A percentile compares a stretch with the other conserved stretches of the same genome.
These are phyloP conservation scores for Saccharomycopsis sp. DNA, from an alignment of 805 yeast genomes.

Conservation along the genomic window DNA sequence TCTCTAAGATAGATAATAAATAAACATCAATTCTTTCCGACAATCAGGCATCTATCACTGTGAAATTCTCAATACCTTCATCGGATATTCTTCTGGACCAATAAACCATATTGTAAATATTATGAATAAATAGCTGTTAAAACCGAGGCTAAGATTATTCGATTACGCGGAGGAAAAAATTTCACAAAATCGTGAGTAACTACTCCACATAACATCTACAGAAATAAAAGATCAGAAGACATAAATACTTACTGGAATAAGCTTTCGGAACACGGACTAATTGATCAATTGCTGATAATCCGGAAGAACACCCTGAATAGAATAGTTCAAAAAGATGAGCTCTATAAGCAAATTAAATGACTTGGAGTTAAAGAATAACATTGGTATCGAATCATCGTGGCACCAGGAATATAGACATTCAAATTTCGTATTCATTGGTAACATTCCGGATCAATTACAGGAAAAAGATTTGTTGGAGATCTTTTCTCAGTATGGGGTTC, in stretches of 20 bases:
- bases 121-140: no score
- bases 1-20: no score
- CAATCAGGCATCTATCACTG: no score
- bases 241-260: background rate
- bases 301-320: background rate
- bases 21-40: no score
- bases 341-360: constrained; percentile 55
- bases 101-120: no score
- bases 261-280: background rate
- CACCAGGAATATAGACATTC: constrained; percentile 77
- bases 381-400: constrained; percentile 71
- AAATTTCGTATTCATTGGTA: constrained; percentile 72
- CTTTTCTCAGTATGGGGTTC: constrained; percentile 87
- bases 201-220: background rate
- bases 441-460: constrained; percentile 53
- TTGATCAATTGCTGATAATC: background rate
- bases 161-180: background rate
- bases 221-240: background rate
- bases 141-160: no score
- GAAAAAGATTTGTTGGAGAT: constrained; percentile 73
- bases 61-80: no score
- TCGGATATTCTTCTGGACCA: no score
- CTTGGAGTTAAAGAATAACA: constrained; percentile 56
- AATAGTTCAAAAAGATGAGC: constrained; percentile 24
- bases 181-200: background rate